Conservation (phyloP, 805 yeast species). For the Kuraishia capsulata region DNA sequence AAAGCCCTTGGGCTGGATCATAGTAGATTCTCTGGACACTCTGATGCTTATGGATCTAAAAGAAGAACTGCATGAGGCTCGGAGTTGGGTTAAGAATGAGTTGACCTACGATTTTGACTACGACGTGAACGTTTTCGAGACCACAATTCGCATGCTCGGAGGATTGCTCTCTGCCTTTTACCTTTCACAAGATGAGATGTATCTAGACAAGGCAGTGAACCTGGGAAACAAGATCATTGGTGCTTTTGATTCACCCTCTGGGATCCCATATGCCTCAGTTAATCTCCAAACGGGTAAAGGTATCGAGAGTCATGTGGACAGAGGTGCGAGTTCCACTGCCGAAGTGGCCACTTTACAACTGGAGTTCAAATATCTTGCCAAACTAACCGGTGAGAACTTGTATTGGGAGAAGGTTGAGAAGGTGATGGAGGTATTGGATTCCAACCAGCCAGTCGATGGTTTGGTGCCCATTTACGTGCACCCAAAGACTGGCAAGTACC, state of each 20-base stretch:
- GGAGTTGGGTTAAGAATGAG: constrained; percentile 65
- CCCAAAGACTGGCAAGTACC: constrained; percentile 66
- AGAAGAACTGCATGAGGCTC: constrained; percentile 55
- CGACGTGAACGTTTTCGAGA: constrained; percentile 78
- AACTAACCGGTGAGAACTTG: constrained; percentile 66
- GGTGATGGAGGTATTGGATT: constrained; percentile 62
- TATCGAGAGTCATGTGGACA: constrained; percentile 48
- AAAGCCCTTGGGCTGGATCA: constrained; percentile 84
- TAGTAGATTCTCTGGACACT: constrained; percentile 82
- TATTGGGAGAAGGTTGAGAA: constrained; percentile 78
- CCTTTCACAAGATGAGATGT: constrained; percentile 58
- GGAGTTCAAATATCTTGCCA: constrained; percentile 76
- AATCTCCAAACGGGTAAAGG: constrained; percentile 62
- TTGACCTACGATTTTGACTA: constrained; percentile 65
- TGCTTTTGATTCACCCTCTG: constrained; percentile 57
- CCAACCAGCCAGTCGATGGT: constrained; percentile 58
- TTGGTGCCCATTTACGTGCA: constrained; percentile 73
- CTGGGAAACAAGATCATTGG: constrained; percentile 67
- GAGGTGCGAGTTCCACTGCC: constrained; percentile 82
- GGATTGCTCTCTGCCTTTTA: constrained; percentile 82
- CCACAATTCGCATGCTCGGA: constrained; percentile 92
- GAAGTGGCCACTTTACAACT: constrained; percentile 83
- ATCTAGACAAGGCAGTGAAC: constrained; percentile 69
- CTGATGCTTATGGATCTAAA: constrained; percentile 65
- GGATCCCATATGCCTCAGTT: constrained; percentile 73